Percentiles rank a stretch among this genome's conserved stretches.
phyloP scores from a whole-genome alignment of 352 stramenopile species.

The Globisporangium splendens region DNA sequence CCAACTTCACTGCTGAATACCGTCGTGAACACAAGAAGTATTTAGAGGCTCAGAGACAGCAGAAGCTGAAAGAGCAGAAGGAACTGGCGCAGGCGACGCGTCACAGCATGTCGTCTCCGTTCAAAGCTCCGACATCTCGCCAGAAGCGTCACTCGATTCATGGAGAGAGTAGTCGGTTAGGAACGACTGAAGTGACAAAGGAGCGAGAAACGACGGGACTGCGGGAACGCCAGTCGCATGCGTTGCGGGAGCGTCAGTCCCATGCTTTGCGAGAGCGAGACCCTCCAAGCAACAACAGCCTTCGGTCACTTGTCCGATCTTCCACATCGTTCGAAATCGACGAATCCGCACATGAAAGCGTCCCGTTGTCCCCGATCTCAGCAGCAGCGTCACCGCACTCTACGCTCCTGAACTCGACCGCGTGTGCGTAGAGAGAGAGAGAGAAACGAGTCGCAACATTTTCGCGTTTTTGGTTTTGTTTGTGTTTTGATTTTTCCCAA shows the following conservation, averaged over 20 bases:
- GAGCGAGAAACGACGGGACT: no score
- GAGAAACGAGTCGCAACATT: background rate
- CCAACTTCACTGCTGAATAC: slow-evolving; percentile 74
- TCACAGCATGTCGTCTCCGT: slow-evolving; percentile 14
- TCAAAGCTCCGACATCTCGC: slow-evolving; percentile 5
- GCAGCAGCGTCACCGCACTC: background rate
- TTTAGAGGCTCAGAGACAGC: slow-evolving; percentile 31
- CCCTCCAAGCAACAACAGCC: no score
- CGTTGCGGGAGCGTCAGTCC: no score
- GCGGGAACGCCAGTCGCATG: no score
- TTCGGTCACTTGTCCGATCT: no score
- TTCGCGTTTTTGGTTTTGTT: no score
- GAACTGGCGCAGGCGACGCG: slow-evolving; percentile 12
- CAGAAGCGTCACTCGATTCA: slow-evolving; percentile 13
- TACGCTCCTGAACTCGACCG: slow-evolving; percentile 9
- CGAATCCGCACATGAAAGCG: background rate
- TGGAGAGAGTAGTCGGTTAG: background rate
- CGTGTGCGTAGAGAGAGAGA: slow-evolving; percentile 6
- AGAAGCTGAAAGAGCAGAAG: slow-evolving; percentile 24
- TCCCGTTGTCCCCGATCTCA: background rate
- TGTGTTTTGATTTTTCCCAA: no score
- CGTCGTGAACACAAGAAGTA: slow-evolving; percentile 71
- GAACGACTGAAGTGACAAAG: no score
- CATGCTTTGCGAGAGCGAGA: no score
- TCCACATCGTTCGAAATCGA: no score